Conservation (phyloP, 2,329 filamentous ascomycete genomes). For the Clonostachys byssicola region DNA sequence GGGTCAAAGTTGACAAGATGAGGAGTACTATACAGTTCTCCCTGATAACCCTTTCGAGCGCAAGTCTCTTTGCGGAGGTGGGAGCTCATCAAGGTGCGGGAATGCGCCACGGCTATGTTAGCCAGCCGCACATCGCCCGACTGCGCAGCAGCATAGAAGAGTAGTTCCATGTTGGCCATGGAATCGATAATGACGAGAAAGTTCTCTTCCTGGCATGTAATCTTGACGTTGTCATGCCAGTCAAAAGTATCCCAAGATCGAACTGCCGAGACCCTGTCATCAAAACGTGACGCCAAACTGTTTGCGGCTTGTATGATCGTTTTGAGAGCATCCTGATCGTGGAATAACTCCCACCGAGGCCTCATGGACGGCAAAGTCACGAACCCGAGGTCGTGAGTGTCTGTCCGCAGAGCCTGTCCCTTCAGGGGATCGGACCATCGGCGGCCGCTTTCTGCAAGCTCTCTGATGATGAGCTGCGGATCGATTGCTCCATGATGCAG, state of each 20-base stretch:
- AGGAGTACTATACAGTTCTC: conserved; percentile 24
- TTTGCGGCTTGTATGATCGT: conserved; percentile 37
- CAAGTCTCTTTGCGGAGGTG: conserved; percentile 29
- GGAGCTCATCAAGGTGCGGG: conserved; percentile 28
- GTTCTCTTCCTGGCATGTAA: conserved; percentile 20
- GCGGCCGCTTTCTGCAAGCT: conserved; percentile 14
- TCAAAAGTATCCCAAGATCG: conserved; percentile 39
- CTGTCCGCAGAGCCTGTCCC: conserved; percentile 28
- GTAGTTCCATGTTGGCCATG: conserved; percentile 30
- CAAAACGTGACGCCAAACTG: conserved; percentile 35
- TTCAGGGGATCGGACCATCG: conserved; percentile 29
- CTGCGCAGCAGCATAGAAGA: conserved; percentile 26
- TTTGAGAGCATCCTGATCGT: conserved; percentile 27
- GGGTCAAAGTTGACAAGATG: conserved; percentile 47
- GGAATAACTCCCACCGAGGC: conserved; percentile 40
- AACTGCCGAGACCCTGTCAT: conserved; percentile 35
- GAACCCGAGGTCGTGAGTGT: conserved; percentile 51
- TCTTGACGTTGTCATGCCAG: conserved; percentile 16
- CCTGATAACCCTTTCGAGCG: conserved; percentile 3
- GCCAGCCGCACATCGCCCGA: conserved; percentile 15
- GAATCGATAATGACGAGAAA: conserved; percentile 37
- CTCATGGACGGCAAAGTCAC: conserved; percentile 45
- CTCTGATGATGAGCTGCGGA: no score
- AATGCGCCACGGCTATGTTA: conserved; percentile 27
- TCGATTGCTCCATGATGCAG: no score